Conservation (phyloP, 495 filamentous ascomycete genomes). For the Cairneyella variabilis region DNA sequence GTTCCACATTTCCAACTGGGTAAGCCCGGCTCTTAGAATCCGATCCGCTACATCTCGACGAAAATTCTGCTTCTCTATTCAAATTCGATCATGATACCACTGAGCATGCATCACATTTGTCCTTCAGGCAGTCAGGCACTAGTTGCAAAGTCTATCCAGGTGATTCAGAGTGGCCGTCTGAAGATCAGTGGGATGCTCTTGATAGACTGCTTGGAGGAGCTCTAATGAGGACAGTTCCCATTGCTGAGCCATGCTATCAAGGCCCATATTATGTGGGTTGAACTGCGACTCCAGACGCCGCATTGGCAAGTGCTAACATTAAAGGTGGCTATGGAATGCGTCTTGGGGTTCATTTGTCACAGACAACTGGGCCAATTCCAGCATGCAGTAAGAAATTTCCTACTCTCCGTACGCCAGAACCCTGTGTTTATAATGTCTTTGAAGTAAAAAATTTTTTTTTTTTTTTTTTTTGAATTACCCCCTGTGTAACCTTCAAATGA, state of each 20-base stretch:
- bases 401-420: too few relatives aligned
- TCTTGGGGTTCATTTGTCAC: not conserved
- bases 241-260: conserved; percentile 48
- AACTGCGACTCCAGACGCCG: not conserved
- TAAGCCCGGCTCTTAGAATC: not conserved
- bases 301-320: not conserved
- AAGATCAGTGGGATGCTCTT: conserved; percentile 39
- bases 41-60: not conserved
- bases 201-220: conserved; percentile 42
- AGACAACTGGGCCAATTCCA: conserved; percentile 3
- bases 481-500: too few relatives aligned
- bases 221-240: conserved; percentile 47
- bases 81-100: not conserved
- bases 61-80: not conserved
- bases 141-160: conserved; percentile 51
- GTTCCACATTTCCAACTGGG: not conserved
- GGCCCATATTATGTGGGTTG: conserved; percentile 34
- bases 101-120: too few relatives aligned
- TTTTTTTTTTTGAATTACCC: too few relatives aligned
- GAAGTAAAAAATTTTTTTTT: too few relatives aligned
- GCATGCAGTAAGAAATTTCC: conserved; percentile 5
- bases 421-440: too few relatives aligned
- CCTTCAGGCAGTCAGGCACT: not conserved
- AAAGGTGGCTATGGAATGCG: not conserved
- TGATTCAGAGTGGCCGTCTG: conserved; percentile 43